Base-by-base conservation (phyloP, 306 rosid species). In the Arachis stenosperma region DNA sequence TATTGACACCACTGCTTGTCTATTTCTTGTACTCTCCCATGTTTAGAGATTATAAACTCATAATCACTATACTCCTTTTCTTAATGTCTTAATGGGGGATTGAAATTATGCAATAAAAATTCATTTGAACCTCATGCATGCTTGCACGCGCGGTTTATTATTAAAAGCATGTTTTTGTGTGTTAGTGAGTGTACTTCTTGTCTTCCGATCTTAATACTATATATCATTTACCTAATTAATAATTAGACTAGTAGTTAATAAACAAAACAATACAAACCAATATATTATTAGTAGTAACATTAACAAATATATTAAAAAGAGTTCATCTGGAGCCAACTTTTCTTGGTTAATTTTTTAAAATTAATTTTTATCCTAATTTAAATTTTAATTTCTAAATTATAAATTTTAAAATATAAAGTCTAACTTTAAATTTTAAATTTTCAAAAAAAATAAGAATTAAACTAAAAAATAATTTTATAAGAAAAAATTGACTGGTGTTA, bases 121-220 rank as follows among this genome's bases (percentile, higher is more conserved):
- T 80, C 67, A 68, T 64, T 47, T 65, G 37, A 68, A 67, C 5
- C 73, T 59, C 73, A 48, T 11, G 84, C 91, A 86, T 89, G 87
- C 93, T 81, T 79, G 96, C 98, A 90, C 84, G 96, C 98, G 96
- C 81, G 81, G 72, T 88, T 69, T 33, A 33, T 33, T 33, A 33
- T 33, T 33, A 33, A 79, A 79, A 80, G 43, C 89, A 87, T 87
- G 88, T 79, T 81, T 91, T 83, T 81, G 88, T 82, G 95, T 84
- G 89, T 82, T 82, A 74, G 73, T 76, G 78, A 78, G 78, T 73
- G 77, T 74, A 22, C 66, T 61, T 9, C 9, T 73, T 75, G 61
- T 81, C 27, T 44, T 53, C 22, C 76, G 73, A 62, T 71, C 88
- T n/a, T 40, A 27, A 30, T 71, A 27, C 56, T 56, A 22, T 46